Evolutionary conservation across 1,139 yeast genomes (phyloP).

Genomic region (Pneumocystis jirovecii): DNA sequence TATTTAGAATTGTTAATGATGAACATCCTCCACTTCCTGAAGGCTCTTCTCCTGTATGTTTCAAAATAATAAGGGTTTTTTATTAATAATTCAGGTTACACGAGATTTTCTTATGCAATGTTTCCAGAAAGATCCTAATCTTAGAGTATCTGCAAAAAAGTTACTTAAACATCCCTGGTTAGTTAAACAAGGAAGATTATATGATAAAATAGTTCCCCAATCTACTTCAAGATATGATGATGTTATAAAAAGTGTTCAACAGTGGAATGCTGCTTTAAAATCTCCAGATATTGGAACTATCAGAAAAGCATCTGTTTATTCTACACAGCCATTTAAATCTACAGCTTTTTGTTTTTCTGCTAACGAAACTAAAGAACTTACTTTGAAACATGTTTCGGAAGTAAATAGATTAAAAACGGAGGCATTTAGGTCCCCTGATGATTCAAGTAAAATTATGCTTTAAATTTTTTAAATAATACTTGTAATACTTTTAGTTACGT

Average conservation of each 20-base stretch:
- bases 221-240: conserved; percentile 19
- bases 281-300: neutral
- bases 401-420: neutral
- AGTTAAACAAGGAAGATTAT: conserved; percentile 16
- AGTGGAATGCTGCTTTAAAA: conserved; percentile 18
- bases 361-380: neutral
- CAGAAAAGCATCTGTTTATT: neutral
- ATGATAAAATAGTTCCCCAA: conserved; percentile 4
- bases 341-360: neutral
- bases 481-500: conserved; percentile 2
- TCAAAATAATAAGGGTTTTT: neutral
- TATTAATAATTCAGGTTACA: conserved; percentile 2
- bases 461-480: neutral
- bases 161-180: conserved; percentile 55
- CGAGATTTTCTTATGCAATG: conserved; percentile 57
- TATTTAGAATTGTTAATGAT: conserved; percentile 85
- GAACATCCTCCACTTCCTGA: conserved; percentile 66
- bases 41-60: conserved; percentile 31
- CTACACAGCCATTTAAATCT: neutral
- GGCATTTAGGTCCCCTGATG: conserved; percentile 1
- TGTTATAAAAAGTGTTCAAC: conserved; percentile 23
- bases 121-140: conserved; percentile 58
- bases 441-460: neutral
- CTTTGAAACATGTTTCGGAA: neutral
- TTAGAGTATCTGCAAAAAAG: conserved; percentile 42